A percentile compares a stretch with the other conserved stretches of the same genome.
Conservation (phyloP, 1,284 basidiomycete species). For the Gomphus bonarii region DNA sequence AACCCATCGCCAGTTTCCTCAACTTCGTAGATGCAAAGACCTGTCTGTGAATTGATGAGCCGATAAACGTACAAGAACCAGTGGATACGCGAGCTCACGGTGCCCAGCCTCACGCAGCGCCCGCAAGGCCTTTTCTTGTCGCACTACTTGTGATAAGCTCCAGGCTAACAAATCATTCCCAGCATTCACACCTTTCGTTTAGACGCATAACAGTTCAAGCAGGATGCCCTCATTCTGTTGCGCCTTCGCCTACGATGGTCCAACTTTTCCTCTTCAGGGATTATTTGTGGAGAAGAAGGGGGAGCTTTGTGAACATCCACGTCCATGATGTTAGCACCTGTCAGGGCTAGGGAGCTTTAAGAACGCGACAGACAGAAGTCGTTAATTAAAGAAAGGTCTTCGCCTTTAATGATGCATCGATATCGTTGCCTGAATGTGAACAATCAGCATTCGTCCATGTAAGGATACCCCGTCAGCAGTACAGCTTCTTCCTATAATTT, state of each 20-base stretch:
- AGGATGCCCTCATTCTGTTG: constrained; percentile 82
- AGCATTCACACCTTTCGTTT: constrained; percentile 66
- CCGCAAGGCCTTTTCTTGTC: constrained; percentile 43
- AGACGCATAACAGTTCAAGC: constrained; percentile 86
- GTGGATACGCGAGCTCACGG: constrained; percentile 1
- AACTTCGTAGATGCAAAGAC: constrained; percentile 86
- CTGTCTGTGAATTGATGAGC: constrained; percentile 42
- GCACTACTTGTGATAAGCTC: constrained; percentile 35
- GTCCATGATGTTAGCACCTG: neutral
- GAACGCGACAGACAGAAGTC: neutral
- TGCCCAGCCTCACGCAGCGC: constrained; percentile 12
- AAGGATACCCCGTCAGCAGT: neutral
- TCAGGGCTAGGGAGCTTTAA: neutral
- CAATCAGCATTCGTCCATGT: neutral
- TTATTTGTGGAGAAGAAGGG: neutral
- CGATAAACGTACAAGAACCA: constrained; percentile 40
- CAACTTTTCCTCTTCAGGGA: constrained; percentile 15
- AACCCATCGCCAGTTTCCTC: constrained; percentile 78
- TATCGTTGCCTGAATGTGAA: neutral
- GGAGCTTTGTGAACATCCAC: neutral
- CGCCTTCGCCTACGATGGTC: constrained; percentile 44
- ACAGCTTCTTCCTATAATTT: neutral
- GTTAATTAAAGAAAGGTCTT: neutral
- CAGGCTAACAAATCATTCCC: constrained; percentile 14
- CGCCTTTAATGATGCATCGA: neutral